These are phyloP conservation scores for Withania somnifera DNA, from an alignment of 305 asterid genomes.

Conservation along the genomic window DNA sequence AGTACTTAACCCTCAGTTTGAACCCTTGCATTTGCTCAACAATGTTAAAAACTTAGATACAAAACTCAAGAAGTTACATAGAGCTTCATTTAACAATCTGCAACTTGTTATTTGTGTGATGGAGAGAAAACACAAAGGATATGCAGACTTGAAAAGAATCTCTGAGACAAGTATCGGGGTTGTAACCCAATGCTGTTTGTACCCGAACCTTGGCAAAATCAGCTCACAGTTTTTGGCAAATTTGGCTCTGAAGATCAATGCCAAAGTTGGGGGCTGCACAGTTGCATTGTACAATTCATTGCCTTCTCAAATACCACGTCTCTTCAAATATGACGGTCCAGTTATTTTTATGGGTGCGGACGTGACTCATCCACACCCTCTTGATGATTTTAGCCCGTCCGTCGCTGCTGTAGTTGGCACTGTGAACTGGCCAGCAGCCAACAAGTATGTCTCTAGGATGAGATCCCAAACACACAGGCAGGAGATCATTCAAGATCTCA, in stretches of 20 bases:
- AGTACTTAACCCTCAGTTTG: constrained; percentile 47
- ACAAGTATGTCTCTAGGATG: constrained; percentile 79
- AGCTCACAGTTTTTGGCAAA: constrained; percentile 79
- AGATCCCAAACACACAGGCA: constrained; percentile 80
- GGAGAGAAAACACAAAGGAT: constrained; percentile 94
- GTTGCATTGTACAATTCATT: constrained; percentile 67
- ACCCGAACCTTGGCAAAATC: constrained; percentile 45
- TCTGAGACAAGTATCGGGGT: constrained; percentile 78
- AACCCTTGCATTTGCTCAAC: constrained; percentile 74
- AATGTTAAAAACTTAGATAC: constrained; percentile 58
- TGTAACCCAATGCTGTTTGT: constrained; percentile 82
- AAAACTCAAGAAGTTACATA: constrained; percentile 54
- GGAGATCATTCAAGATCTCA: constrained; percentile 75
- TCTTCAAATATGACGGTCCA: constrained; percentile 50
- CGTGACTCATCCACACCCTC: constrained; percentile 91
- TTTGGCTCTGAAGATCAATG: constrained; percentile 88
- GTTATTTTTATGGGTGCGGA: constrained; percentile 96
- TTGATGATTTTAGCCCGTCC: constrained; percentile 82
- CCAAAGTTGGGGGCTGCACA: constrained; percentile 88
- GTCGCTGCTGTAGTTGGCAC: constrained; percentile 96
- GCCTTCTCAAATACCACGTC: constrained; percentile 69
- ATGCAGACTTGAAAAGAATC: constrained; percentile 77
- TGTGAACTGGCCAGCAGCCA: constrained; percentile 87
- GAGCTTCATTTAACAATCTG: constrained; percentile 50
- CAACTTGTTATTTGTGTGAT: constrained; percentile 81